Base-by-base conservation (phyloP, 108 stramenopile species). In the Nitzschia sp. region DNA sequence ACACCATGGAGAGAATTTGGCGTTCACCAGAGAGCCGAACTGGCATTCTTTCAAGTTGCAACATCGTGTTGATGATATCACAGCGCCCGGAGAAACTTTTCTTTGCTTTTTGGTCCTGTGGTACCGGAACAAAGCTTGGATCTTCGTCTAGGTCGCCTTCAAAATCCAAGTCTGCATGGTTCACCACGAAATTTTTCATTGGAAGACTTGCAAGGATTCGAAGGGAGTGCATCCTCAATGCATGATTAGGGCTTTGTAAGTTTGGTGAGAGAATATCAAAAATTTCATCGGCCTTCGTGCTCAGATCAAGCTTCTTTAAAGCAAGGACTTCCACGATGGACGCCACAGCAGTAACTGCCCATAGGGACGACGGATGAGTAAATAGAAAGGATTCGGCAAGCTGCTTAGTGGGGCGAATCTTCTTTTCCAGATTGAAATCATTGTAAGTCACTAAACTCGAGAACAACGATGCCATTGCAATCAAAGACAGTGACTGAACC, bases 71-170 rank as follows among this genome's bases (percentile, higher is more conserved):
- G 26, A 93, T 62, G 14, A 90, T 69, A 52, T 90, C 83, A 48
- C 92, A 93, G 14, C 63, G 26, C 6, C 89, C 89, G 8, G 41
- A 39, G 26, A 41, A 53, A 11, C 67, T 67, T 19, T 42, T 37
- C 41, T 50, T 44, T 2, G 29, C 43, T 24, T 11, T 8, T n/a
- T 52, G 39, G 42, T 41, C 62, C 26, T 57, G 53, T 6, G 43
- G 15, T 8, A 12, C 10, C 11, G 74, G 60, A 12, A 22, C 46
- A 21, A 46, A 61, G 22, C 57, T 53, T 37, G 77, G 69, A 10
- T 89, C 88, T 71, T 91, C 92, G 38, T 94, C 92, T n/a, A 93
- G 76, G 61, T 94, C 92, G 44, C 81, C 87, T 12, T 81, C 57
- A 12, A 88, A 57, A 70, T 94, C 92, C 41, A 94, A 82, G 25